Evolutionary conservation across 331 rosid species (phyloP), one percentile per base, ranked within the genome.

Genomic region (Pyrus hybrid): DNA sequence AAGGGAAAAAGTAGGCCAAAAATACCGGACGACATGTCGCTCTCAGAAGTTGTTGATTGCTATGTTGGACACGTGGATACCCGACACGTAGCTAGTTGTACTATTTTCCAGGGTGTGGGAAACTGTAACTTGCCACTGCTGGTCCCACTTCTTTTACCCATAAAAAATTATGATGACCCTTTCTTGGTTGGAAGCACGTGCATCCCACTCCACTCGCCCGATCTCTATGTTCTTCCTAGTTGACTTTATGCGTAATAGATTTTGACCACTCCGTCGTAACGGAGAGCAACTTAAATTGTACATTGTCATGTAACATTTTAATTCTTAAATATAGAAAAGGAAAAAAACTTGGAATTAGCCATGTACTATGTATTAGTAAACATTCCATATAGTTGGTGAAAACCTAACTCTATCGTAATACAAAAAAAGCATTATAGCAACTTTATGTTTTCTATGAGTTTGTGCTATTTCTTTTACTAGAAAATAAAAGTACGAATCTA

Each of bases 141-240:
- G 87, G 81, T 41, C 83, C 85, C 84, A 0, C 69, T 3, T 7
- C 28, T 3, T 61, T 16, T 12, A 13, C 69, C 7, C 30, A 12
- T 62, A n/a, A 51, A 51, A 1, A 73, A 4, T 35, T 22, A 80
- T 68, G 63, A 79, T 68, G 77, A 64, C 71, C 28, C 26, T 25
- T 22, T 25, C 33, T 21, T 58, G 8, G 25, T 47, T 65, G 76
- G 80, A 72, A 72, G 85, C 89, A 83, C 69, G 82, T 81, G 88
- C 54, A 45, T 14, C 74, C 11, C 69, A 28, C 53, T 76, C 73
- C 9, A 21, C 45, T 79, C 73, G 77, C 79, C 30, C 76, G 74
- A 70, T 74, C 22, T 57, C 71, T 2, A 22, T 5, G 8, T 6
- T 10, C 65, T 33, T 80, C 9, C 83, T 35, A 76, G 66, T 56